Evolutionary conservation across 768 basidiomycete genomes (phyloP), one percentile per base, ranked within the genome.

Genomic region (Gymnopilus junonius): DNA sequence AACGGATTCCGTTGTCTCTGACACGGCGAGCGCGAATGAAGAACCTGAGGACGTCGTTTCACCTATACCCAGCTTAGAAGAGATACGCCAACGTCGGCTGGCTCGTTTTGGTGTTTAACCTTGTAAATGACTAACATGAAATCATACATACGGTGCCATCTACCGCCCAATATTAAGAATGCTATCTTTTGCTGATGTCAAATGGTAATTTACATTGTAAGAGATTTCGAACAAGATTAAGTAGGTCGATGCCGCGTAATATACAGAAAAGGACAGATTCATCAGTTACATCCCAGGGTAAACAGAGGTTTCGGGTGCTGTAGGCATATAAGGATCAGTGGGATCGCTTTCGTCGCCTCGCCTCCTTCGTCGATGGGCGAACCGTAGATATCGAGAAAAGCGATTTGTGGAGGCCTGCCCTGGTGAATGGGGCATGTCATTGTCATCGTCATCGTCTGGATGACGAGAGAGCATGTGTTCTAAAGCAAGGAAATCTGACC

Each of bases 61-160:
- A 42, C 67, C 70, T 42, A 80, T 78, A 48, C 79, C 83, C 8
- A 84, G 78, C 65, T 67, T 90, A 34, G 92, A 93, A 58, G 90
- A 90, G 69, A 83, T 93, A 62, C 82, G 91, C 42, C 79, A 80
- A 70, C 83, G 85, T 70, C 77, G 91, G 51, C 72, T 89, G 59
- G 89, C 87, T 6, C 82, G 82, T 64, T 93, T 93, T 73, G 89
- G 86, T 14, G 10, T 50, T n/a, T 61, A 40, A 39, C 1, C 21
- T 20, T 53, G 31, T 27, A 43, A 43, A 21, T 5, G 40, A 42
- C 5, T 42, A 42, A 42, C 40, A n/a, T 10, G 20, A 42, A 42
- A 20, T 2, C 4, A 35, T 35, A 35, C 34, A 35, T 12, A 35
- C 35, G 15, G 35, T 35, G n/a, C n/a, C n/a, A n/a, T n/a, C n/a